Conservation (phyloP, 139 green algal species). For the Asterochloris sp. region DNA sequence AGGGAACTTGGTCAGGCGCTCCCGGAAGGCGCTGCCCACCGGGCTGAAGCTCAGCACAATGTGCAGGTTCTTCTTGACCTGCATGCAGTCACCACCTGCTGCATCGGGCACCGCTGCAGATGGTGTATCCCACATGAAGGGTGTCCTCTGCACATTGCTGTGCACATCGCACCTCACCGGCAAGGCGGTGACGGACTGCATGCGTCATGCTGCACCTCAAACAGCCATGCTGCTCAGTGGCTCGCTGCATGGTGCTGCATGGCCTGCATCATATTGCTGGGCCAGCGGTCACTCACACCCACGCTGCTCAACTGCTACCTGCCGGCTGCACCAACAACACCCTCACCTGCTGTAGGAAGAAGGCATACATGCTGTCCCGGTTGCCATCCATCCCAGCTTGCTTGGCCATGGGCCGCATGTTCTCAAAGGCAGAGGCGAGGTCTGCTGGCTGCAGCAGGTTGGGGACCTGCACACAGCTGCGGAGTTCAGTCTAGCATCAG, state of each 20-base stretch:
- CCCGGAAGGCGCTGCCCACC: constrained; percentile 73
- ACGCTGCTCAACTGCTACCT: background rate
- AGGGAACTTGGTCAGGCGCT: constrained; percentile 71
- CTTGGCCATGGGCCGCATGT: constrained; percentile 16
- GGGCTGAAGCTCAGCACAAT: constrained; percentile 78
- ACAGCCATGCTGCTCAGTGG: too few species aligned
- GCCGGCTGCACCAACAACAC: background rate
- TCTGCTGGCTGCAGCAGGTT: constrained; percentile 75
- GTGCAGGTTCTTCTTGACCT: constrained; percentile 69
- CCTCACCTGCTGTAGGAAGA: constrained; percentile 43
- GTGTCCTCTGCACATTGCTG: background rate
- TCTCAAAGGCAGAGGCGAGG: constrained; percentile 13
- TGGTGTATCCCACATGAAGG: background rate
- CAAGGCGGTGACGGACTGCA: background rate
- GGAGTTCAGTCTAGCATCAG: too few species aligned
- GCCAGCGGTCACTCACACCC: too few species aligned
- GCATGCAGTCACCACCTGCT: background rate
- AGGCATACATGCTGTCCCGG: constrained; percentile 63
- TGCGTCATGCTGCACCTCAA: too few species aligned
- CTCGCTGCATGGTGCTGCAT: too few species aligned
- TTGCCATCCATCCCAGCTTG: constrained; percentile 51
- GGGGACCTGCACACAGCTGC: constrained; percentile 35
- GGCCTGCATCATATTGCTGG: too few species aligned
- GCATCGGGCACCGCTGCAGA: background rate
- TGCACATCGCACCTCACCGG: background rate